These are phyloP conservation scores for Chlorociboria aeruginascens DNA, from an alignment of 495 filamentous ascomycete genomes.

Conservation along the genomic window DNA sequence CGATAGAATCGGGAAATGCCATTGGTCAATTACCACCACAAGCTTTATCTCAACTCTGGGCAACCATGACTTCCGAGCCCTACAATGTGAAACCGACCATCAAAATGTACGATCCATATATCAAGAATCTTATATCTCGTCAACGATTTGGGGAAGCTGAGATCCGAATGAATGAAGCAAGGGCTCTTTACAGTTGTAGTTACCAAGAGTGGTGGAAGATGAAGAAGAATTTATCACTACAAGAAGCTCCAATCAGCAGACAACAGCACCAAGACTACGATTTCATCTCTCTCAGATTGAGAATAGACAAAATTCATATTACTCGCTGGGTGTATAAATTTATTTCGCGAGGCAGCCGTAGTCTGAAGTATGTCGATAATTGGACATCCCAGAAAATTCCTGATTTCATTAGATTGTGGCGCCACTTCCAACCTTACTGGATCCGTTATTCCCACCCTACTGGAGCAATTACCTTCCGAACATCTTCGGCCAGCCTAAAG, in stretches of 20 bases:
- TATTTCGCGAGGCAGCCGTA: slow-evolving; percentile 13
- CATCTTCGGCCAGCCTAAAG: not conserved
- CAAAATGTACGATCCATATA: slow-evolving; percentile 37
- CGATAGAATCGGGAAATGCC: not conserved
- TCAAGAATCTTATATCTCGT: slow-evolving; percentile 27
- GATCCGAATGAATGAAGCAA: slow-evolving; percentile 20
- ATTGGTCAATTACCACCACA: slow-evolving; percentile 27
- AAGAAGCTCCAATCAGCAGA: no score
- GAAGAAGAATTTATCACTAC: no score
- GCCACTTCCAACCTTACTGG: slow-evolving; percentile 16
- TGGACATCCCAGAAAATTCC: slow-evolving; percentile 17
- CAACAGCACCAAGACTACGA: not conserved
- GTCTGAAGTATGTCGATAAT: slow-evolving; percentile 1
- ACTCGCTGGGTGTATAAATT: slow-evolving; percentile 19
- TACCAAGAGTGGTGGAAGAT: no score
- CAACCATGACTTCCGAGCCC: slow-evolving; percentile 42
- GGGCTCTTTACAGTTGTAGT: not conserved
- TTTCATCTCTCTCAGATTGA: slow-evolving; percentile 2
- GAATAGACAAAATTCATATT: slow-evolving; percentile 16
- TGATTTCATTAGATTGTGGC: slow-evolving; percentile 19
- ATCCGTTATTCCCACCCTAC: slow-evolving; percentile 16
- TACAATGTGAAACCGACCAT: slow-evolving; percentile 44
- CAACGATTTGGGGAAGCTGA: slow-evolving; percentile 16
- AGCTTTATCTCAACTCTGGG: slow-evolving; percentile 34
- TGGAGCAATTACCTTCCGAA: slow-evolving; percentile 16